These are phyloP conservation scores for Trebouxia sp. DNA, from an alignment of 139 green algal species.

Conservation along the genomic window DNA sequence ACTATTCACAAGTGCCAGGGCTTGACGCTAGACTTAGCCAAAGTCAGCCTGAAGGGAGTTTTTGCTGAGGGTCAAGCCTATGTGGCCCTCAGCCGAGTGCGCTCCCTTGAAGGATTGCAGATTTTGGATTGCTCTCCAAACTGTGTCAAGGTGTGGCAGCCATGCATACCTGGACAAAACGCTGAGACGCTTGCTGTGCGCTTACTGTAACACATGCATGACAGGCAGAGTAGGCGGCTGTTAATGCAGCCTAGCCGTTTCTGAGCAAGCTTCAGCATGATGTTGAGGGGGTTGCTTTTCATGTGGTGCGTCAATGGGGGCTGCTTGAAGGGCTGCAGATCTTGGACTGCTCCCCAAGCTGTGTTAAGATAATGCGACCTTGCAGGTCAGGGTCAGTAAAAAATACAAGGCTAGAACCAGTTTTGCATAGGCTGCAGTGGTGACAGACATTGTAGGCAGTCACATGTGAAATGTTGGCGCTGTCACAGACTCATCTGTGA, in stretches of 20 bases:
- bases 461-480: neutral
- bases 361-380: too few relatives aligned
- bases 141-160: constrained; percentile 40
- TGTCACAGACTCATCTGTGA: constrained; percentile 6
- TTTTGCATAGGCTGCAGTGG: neutral
- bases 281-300: too few relatives aligned
- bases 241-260: too few relatives aligned
- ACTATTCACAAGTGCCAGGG: constrained; percentile 83
- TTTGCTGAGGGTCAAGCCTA: constrained; percentile 80
- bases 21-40: constrained; percentile 70
- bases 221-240: too few relatives aligned
- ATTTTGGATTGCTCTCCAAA: constrained; percentile 43
- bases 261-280: too few relatives aligned
- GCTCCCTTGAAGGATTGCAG: constrained; percentile 61
- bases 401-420: neutral
- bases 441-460: neutral
- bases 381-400: too few relatives aligned
- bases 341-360: too few relatives aligned
- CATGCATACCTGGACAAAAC: too few relatives aligned
- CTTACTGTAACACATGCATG: neutral
- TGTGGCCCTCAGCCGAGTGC: constrained; percentile 71
- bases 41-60: constrained; percentile 41
- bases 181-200: neutral
- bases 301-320: too few relatives aligned
- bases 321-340: too few relatives aligned